Conservation (phyloP, 2,329 filamentous ascomycete genomes). For the Chaetomium olivaceum region DNA sequence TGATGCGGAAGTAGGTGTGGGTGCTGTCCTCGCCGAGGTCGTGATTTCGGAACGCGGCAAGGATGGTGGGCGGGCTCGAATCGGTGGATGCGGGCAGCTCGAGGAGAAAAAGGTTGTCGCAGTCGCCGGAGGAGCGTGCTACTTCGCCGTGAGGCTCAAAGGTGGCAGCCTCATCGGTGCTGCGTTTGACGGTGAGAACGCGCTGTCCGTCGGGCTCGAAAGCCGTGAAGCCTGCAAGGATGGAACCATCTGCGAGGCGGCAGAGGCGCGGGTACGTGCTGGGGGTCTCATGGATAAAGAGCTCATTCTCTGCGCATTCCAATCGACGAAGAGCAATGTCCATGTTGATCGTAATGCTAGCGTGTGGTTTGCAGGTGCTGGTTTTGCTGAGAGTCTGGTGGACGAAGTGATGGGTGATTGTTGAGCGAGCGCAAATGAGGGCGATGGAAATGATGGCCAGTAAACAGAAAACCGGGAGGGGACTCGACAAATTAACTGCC, state of each 20-base stretch:
- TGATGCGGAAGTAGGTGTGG: conserved; percentile 45
- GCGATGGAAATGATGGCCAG: not conserved
- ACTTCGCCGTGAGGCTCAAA: conserved; percentile 48
- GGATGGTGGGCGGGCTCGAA: conserved; percentile 33
- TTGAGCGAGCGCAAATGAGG: not conserved
- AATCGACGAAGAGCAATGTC: not conserved
- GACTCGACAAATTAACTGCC: not conserved
- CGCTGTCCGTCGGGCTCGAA: conserved; percentile 39
- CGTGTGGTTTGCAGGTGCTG: not conserved
- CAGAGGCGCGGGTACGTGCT: conserved; percentile 52
- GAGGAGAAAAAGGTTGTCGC: conserved; percentile 50
- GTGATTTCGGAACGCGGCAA: conserved; percentile 51
- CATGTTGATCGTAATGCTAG: not conserved
- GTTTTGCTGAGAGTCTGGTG: not conserved
- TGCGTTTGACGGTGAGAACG: conserved; percentile 46
- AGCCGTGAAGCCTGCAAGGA: conserved; percentile 49
- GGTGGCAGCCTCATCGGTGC: conserved; percentile 44
- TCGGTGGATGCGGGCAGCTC: conserved; percentile 38
- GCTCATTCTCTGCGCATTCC: conserved; percentile 21
- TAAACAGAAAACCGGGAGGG: not conserved
- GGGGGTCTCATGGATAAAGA: conserved; percentile 37
- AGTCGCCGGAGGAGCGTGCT: conserved; percentile 44
- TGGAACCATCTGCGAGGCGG: conserved; percentile 45
- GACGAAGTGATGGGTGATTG: not conserved
- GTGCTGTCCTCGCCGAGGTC: conserved; percentile 7